Evolutionary conservation across 208 protist species (phyloP), one percentile per base, ranked within the genome.

Genomic region (Vickermania ingenoplastis): DNA sequence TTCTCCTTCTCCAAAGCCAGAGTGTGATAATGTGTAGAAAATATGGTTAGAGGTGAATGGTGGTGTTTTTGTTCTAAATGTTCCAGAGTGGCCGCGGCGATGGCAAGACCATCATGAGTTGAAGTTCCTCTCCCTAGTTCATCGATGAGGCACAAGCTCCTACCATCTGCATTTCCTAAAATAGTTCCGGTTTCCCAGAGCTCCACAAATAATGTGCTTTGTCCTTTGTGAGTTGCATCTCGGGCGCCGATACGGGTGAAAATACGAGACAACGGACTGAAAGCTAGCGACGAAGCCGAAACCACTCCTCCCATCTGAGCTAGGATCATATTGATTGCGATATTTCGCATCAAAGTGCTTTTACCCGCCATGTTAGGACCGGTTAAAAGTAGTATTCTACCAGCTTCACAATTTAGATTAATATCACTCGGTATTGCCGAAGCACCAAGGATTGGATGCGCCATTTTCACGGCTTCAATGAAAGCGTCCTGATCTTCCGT

Each of bases 341-440:
- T 77, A n/a, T 94, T 96, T 31, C 97, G 80, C 66, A 99, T 96
- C 21, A 98, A 67, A 0, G 96, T 98, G 48, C 92, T 98, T 73
- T 99, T 99, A 30, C 98, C 98, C 17, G 97, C 97, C 97, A 99
- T 99, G 69, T 99, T 99, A 2, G 98, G 98, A 5, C 98, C 98
- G 3, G 98, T 99, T 17, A 99, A 69, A 14, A 98, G 71, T 54
- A 98, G 75, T 41, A 93, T 67, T 29, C 77, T 73, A 4, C 77
- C 83, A 23, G 51, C 7, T 1, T n/a, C 54, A 11, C 23, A 53
- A 36, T 88, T 72, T 0, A 90, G 59, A 31, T 21, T 2, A 17
- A 89, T 63, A 31, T 57, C 65, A 61, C 92, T 95, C 23, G 86
- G 87, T 5, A 97, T 79, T 27, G 73, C 60, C 3, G 74, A n/a